Base-by-base conservation (phyloP, 2,329 filamentous ascomycete species). In the Dendryphion nanum region DNA sequence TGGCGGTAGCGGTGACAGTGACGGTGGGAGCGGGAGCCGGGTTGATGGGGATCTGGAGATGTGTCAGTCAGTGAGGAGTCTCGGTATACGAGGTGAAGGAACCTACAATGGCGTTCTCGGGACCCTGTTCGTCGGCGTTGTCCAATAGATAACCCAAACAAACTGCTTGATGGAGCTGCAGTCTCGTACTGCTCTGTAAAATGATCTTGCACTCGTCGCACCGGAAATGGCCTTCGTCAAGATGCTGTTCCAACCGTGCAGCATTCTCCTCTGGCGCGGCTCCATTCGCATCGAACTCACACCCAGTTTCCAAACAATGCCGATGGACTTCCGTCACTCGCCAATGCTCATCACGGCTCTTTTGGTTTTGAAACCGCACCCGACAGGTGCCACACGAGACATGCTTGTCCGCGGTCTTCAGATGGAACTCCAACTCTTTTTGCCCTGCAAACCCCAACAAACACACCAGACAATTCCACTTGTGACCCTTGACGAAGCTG, bases 271-370 rank as follows among this genome's bases (percentile, higher is more conserved):
- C 42, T 2, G 44, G 44, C 3, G 44, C 52, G n/a, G n/a, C n/a
- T n/a, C n/a, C n/a, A n/a, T n/a, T n/a, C n/a, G n/a, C n/a, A 30
- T 64, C 59, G 35, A 61, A 63, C 14, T 57, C 48, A 38, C 61
- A 64, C 17, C 58, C 58, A 5, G 51, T 48, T 26, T 62, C 48
- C 19, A 63, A 33, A 35, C 61, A 64, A 33, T 64, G 60, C 26
- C 47, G 59, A 37, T 63, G 61, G 17, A 43, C 52, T 6, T 35
- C 51, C 13, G 59, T 60, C 13, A 32, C 29, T 16, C 15, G 41
- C 61, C 61, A 64, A 32, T 64, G 61, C 34, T 46, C 53, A 31
- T 64, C 59, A 10, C 61, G 55, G 42, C 57, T 51, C 6, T 54
- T 45, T 29, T 64, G 59, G 14, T 47, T 59, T 8, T 42, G 42